phyloP scores from a whole-genome alignment of 2,329 filamentous ascomycete species.

The Aspergillus ochraceus region DNA sequence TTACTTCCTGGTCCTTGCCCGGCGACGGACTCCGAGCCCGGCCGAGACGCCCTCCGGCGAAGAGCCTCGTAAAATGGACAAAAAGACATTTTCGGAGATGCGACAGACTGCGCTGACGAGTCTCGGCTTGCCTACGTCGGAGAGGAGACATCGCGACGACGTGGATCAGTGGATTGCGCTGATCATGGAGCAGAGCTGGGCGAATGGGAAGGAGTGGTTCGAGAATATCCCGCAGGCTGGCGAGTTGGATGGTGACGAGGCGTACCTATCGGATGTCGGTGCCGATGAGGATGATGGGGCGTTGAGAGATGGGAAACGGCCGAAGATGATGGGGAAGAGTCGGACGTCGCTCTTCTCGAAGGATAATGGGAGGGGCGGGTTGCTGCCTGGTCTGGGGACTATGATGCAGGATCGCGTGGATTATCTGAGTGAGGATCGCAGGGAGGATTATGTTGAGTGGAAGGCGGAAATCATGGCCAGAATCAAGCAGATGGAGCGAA shows the following conservation, averaged over 20 bases:
- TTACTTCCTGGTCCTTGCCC: conserved; percentile 47
- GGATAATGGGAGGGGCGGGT: conserved; percentile 30
- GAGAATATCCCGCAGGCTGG: conserved; percentile 51
- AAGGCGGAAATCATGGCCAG: conserved; percentile 42
- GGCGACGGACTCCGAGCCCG: conserved; percentile 48
- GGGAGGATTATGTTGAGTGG: conserved; percentile 45
- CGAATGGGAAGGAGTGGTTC: conserved; percentile 68
- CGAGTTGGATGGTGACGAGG: conserved; percentile 34
- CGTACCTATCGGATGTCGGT: conserved; percentile 33
- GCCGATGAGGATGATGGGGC: conserved; percentile 37
- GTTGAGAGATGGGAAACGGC: conserved; percentile 27
- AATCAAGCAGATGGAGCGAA: conserved; percentile 35
- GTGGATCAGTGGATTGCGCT: conserved; percentile 63
- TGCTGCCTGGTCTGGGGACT: conserved; percentile 49
- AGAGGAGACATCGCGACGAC: conserved; percentile 47
- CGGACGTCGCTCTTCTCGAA: conserved; percentile 12
- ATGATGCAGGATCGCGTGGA: conserved; percentile 53
- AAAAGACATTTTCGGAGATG: conserved; percentile 44
- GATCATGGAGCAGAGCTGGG: conserved; percentile 51
- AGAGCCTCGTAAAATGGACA: conserved; percentile 37
- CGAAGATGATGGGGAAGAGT: conserved; percentile 16
- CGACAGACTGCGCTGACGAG: conserved; percentile 38
- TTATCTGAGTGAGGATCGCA: conserved; percentile 47
- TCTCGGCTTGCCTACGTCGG: conserved; percentile 41
- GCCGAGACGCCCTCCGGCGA: neutral